Conservation (phyloP, 139 green algal genomes). For the Nannochloris sp. region DNA sequence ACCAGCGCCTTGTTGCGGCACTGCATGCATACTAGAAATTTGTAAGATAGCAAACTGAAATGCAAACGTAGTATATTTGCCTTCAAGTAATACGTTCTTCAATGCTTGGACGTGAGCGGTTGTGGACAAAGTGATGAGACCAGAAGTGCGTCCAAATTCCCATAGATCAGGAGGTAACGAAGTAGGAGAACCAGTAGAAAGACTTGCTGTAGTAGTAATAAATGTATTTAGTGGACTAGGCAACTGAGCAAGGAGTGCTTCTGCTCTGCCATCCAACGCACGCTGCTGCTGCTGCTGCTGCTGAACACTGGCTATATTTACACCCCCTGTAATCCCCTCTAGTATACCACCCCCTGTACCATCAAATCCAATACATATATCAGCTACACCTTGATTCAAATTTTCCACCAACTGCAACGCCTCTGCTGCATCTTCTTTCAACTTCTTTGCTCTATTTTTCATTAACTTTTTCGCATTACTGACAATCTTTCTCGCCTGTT, state of each 20-base stretch:
- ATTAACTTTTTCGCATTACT: constrained; percentile 39
- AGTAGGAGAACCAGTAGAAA: no score
- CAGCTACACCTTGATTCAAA: constrained; percentile 7
- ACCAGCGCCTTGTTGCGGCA: no score
- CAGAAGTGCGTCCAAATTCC: neutral
- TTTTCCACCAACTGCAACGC: constrained; percentile 24
- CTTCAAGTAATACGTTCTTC: neutral
- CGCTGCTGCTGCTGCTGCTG: neutral
- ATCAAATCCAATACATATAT: no score
- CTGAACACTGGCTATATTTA: neutral
- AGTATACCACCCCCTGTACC: neutral
- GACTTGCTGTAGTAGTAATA: no score
- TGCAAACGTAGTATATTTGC: constrained; percentile 5
- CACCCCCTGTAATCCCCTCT: no score
- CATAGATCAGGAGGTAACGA: constrained; percentile 20
- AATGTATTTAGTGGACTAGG: no score
- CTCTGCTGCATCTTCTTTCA: constrained; percentile 19
- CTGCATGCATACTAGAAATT: no score
- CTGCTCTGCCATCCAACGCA: no score
- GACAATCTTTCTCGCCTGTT: constrained; percentile 41
- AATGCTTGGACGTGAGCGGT: neutral
- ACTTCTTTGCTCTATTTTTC: constrained; percentile 20
- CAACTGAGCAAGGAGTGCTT: no score
- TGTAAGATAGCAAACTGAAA: no score
- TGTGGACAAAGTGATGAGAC: neutral